Evolutionary conservation across 257 asterid species (phyloP), one percentile per base, ranked within the genome.

Genomic region (Marsdenia floribunda): DNA sequence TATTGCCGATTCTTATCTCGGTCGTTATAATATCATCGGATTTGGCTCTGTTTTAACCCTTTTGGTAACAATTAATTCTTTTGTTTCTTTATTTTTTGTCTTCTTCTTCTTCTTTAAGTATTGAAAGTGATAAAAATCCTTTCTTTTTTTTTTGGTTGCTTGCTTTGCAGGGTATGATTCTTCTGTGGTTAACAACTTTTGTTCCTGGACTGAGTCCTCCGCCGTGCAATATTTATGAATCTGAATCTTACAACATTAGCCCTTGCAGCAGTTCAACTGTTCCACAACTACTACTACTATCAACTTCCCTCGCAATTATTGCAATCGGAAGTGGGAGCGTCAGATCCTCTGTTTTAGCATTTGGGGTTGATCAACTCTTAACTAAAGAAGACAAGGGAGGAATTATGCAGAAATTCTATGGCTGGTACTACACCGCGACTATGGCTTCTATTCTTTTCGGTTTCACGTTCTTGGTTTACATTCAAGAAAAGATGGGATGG

Each of bases 401-500:
- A 44, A 26, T 77, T 14, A 73, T 84, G 40, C 84, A 80, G 69
- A 79, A 89, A 75, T 92, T 83, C 70, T 84, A 89, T 49, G 63
- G 88, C 73, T 92, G 97, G 96, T 90, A 89, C 76, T 90, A 90
- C 57, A 93, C 90, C 44, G 26, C 81, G 0, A 72, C 44, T 71
- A 78, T 82, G 5, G 0, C 88, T 2, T 83, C 93, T 0, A 7
- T 88, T 52, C 73, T 90, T 2, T 14, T 90, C 22, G 87, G 90
- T 29, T 55, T 84, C 12, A 89, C 92, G 1, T 79, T 85, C 29
- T 76, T 92, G 10, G 98, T 92, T 54, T 89, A 89, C 61, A 80
- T 93, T 80, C 96, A 93, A 88, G 96, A 84, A 64, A 86, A 83
- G 73, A 9, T 83, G 73, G 98, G 97, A 72, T 93, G 97, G 97